Conservation (phyloP, 73 alveolate species). For the Paraurostyla sp. region DNA sequence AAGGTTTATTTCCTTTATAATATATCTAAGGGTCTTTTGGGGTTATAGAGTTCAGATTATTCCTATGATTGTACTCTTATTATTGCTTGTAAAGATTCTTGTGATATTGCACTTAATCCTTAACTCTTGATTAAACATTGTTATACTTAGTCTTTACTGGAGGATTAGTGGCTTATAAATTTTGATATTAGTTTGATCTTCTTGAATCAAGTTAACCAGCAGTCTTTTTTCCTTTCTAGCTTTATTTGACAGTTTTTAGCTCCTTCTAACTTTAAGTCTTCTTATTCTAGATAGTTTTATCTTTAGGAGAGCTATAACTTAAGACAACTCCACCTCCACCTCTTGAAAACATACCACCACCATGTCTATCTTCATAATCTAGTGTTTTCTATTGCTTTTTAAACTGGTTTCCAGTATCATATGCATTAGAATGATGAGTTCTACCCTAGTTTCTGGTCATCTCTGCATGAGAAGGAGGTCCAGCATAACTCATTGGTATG, state of each 20-base stretch:
- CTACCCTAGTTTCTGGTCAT: conserved; percentile 34
- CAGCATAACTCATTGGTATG: conserved; percentile 61
- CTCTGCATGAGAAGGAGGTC: conserved; percentile 59
- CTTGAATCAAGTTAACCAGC: not conserved
- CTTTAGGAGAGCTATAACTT: conserved; percentile 38
- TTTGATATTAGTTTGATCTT: not conserved
- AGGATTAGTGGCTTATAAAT: not conserved
- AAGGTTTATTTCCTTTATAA: too few relatives aligned
- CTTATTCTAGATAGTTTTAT: not conserved
- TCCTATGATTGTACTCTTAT: not conserved
- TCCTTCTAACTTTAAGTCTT: not conserved
- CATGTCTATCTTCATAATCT: not conserved
- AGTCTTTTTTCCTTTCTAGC: not conserved
- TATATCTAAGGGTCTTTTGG: too few relatives aligned
- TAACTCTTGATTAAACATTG: conserved; percentile 5
- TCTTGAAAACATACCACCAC: conserved; percentile 35
- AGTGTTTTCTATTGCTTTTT: not conserved
- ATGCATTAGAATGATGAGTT: conserved; percentile 14
- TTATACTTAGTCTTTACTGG: not conserved
- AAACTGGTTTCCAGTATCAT: not conserved
- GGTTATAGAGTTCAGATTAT: too few relatives aligned
- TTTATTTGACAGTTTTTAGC: too few relatives aligned
- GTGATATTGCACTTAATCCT: conserved; percentile 20
- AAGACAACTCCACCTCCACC: conserved; percentile 42
- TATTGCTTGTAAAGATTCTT: not conserved